phyloP scores from a whole-genome alignment of 192 early-diverging fungal genomes.

The Coemansia sp. region DNA sequence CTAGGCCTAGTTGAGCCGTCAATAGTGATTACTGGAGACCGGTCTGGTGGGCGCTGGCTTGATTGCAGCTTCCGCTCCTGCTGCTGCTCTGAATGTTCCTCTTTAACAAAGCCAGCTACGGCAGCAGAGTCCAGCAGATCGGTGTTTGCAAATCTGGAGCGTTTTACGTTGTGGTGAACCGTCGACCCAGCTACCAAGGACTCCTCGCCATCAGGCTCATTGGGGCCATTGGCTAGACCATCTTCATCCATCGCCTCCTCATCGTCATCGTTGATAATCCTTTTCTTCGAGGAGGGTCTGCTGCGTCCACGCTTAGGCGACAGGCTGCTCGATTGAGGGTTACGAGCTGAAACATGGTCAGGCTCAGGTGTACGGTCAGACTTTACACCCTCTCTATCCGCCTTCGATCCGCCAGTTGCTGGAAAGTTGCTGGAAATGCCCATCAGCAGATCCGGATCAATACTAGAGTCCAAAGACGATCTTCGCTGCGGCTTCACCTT shows the following conservation, averaged over 20 bases:
- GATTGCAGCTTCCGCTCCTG: background rate
- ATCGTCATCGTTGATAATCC: slow-evolving; percentile 27
- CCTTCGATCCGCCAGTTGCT: background rate
- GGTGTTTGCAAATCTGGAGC: background rate
- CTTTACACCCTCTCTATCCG: background rate
- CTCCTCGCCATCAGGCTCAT: background rate
- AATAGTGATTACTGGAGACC: slow-evolving; percentile 8
- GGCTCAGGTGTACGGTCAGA: background rate
- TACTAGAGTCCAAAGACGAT: slow-evolving; percentile 3
- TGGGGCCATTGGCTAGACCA: too few relatives aligned
- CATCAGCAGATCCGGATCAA: background rate
- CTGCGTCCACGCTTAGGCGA: slow-evolving; percentile 25
- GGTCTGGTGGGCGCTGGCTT: background rate
- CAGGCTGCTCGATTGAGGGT: slow-evolving; percentile 8
- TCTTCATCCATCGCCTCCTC: background rate
- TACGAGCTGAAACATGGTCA: background rate
- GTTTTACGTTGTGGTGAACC: slow-evolving; percentile 8
- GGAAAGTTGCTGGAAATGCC: background rate
- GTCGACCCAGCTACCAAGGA: background rate
- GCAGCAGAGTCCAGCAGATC: background rate
- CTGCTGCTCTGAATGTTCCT: background rate
- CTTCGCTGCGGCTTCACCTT: slow-evolving; percentile 41
- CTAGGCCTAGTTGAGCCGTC: slow-evolving; percentile 22
- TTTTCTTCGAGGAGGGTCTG: slow-evolving; percentile 24
- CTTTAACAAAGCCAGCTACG: background rate